Evolutionary conservation across 2,329 filamentous ascomycete species (phyloP).

Genomic region (Stromatinia cepivora): DNA sequence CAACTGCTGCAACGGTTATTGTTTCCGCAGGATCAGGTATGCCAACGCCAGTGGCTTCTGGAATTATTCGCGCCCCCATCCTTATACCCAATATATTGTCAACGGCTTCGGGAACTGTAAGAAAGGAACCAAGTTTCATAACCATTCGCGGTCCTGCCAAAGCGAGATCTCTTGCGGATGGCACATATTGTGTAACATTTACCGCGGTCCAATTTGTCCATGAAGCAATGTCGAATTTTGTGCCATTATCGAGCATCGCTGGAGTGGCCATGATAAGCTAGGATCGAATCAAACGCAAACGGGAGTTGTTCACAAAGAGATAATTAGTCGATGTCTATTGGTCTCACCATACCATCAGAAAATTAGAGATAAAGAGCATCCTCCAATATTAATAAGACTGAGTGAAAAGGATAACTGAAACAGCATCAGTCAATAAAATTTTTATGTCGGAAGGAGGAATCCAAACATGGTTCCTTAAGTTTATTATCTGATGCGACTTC

Average conservation of each 20-base stretch:
- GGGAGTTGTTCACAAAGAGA: conserved; percentile 22
- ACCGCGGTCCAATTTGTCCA: conserved; percentile 53
- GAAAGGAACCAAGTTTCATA: conserved; percentile 65
- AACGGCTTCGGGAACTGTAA: conserved; percentile 58
- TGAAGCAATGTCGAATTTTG: conserved; percentile 49
- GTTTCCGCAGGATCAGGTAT: conserved; percentile 46
- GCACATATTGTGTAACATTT: conserved; percentile 60
- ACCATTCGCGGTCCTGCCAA: conserved; percentile 70
- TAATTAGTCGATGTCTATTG: conserved; percentile 11
- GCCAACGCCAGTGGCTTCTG: conserved; percentile 54
- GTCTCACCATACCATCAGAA: conserved; percentile 21
- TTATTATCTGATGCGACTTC: not conserved
- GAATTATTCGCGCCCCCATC: conserved; percentile 59
- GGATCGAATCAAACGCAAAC: conserved; percentile 4
- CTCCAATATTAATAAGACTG: conserved; percentile 3
- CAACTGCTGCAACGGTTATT: conserved; percentile 47
- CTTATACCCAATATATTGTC: conserved; percentile 53
- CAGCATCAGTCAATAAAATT: not conserved
- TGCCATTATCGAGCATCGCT: conserved; percentile 30
- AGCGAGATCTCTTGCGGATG: conserved; percentile 67
- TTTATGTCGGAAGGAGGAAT: not conserved
- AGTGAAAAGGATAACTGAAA: conserved; percentile 1
- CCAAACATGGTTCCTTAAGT: not conserved
- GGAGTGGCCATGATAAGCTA: conserved; percentile 32
- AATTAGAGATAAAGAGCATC: conserved; percentile 21